A percentile compares a stretch with the other conserved stretches of the same genome.
Evolutionary conservation across 495 filamentous ascomycete genomes (phyloP).

Genomic region (Penicillium canariense): DNA sequence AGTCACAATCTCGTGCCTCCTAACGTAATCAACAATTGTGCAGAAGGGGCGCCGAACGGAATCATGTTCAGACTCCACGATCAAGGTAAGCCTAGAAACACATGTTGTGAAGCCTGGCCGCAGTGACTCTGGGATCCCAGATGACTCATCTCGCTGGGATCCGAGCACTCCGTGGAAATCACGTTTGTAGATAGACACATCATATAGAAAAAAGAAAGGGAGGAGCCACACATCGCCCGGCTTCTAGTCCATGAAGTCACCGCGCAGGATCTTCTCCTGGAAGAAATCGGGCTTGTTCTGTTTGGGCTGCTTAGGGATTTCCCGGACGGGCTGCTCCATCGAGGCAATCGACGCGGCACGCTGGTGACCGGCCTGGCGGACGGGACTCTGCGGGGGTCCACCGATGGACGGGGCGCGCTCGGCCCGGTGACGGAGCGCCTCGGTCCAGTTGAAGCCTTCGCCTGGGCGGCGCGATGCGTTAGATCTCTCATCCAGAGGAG

Average conservation of each 20-base stretch:
- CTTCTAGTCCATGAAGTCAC: constrained; percentile 94
- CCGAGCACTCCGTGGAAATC: not conserved
- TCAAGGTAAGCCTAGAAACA: constrained; percentile 8
- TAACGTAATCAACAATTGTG: not conserved
- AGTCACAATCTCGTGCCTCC: constrained; percentile 3
- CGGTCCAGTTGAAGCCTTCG: constrained; percentile 92
- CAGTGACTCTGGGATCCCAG: not conserved
- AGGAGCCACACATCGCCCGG: no score
- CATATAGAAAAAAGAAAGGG: no score
- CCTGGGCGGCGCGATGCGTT: constrained; percentile 60
- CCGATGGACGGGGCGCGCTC: constrained; percentile 70
- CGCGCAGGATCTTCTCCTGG: constrained; percentile 94
- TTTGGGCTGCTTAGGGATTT: constrained; percentile 65
- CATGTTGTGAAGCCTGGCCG: constrained; percentile 2
- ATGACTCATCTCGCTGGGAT: not conserved
- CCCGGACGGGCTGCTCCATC: constrained; percentile 65
- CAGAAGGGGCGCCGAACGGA: not conserved
- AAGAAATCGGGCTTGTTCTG: constrained; percentile 81
- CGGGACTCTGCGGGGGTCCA: constrained; percentile 37
- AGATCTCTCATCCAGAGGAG: constrained; percentile 45
- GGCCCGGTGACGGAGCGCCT: constrained; percentile 84
- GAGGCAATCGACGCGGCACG: constrained; percentile 62
- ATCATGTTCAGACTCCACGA: not conserved
- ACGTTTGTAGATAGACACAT: not conserved
- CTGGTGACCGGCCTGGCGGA: constrained; percentile 39